Percentiles rank a stretch among this genome's conserved stretches.
Conservation (phyloP, 2,329 filamentous ascomycete species). For the Fusarium praegraminearum region DNA sequence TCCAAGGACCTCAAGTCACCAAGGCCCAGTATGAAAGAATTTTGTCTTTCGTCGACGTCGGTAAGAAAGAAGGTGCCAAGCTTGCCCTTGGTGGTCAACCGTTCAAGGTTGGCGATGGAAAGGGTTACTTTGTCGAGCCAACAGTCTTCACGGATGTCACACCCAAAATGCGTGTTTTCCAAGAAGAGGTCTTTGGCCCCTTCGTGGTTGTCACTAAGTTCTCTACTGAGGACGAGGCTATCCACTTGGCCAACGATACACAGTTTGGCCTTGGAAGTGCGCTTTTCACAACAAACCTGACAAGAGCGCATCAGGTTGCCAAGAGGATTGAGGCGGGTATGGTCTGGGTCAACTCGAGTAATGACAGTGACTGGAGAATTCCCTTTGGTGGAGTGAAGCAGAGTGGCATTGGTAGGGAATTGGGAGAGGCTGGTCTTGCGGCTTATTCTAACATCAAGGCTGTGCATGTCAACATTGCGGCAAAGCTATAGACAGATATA, state of each 20-base stretch:
- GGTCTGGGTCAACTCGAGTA: constrained; percentile 65
- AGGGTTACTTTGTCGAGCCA: constrained; percentile 61
- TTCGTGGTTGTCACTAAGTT: constrained; percentile 59
- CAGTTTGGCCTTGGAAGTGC: constrained; percentile 72
- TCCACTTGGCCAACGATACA: constrained; percentile 62
- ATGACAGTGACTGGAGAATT: constrained; percentile 59
- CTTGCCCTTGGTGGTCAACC: constrained; percentile 70
- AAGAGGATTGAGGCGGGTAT: constrained; percentile 71
- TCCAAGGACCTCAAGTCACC: constrained; percentile 81
- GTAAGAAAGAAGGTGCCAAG: constrained; percentile 77
- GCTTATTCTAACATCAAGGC: constrained; percentile 61
- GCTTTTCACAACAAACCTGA: constrained; percentile 71
- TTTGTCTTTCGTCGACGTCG: constrained; percentile 75
- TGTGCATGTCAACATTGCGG: constrained; percentile 58
- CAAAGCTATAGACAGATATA: constrained; percentile 11
- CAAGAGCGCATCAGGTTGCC: constrained; percentile 60
- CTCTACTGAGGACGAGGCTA: constrained; percentile 57
- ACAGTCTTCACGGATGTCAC: constrained; percentile 60
- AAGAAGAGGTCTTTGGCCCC: constrained; percentile 62
- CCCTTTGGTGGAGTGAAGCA: constrained; percentile 63
- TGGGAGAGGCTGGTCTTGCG: constrained; percentile 60
- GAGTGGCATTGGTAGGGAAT: constrained; percentile 61
- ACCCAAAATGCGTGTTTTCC: constrained; percentile 58
- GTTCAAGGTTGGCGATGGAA: constrained; percentile 51
- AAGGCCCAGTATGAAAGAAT: constrained; percentile 78